These are phyloP conservation scores for Glarea lozoyensis DNA, from an alignment of 495 filamentous ascomycete species.

Conservation along the genomic window DNA sequence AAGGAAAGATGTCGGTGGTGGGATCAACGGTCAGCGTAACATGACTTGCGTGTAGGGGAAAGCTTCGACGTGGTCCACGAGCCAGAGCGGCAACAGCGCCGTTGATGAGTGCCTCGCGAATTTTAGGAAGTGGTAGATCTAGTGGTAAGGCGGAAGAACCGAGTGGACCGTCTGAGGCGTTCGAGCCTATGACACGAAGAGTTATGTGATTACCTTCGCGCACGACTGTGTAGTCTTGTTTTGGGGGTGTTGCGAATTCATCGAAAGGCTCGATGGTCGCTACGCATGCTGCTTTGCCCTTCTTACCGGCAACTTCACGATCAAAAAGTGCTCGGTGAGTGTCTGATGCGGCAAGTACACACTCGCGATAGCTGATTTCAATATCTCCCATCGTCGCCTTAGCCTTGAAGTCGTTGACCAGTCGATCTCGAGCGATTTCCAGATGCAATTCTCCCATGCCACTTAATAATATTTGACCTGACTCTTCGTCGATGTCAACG, in stretches of 20 bases:
- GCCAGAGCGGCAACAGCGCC: constrained; percentile 79
- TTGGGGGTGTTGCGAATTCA: constrained; percentile 19
- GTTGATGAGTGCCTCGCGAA: constrained; percentile 61
- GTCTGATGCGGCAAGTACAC: constrained; percentile 42
- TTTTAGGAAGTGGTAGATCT: constrained; percentile 42
- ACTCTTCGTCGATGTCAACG: constrained; percentile 76
- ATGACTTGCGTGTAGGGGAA: constrained; percentile 63
- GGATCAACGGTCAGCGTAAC: constrained; percentile 63
- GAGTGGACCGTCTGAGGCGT: constrained; percentile 23
- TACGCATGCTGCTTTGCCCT: constrained; percentile 66
- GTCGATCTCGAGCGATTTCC: constrained; percentile 82
- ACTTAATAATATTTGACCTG: constrained; percentile 83
- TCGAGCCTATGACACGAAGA: constrained; percentile 31
- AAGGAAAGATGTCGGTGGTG: constrained; percentile 52
- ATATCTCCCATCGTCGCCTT: constrained; percentile 89
- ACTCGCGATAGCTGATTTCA: constrained; percentile 91
- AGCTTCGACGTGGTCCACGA: constrained; percentile 68
- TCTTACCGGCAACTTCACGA: constrained; percentile 68
- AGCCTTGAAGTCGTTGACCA: constrained; percentile 81
- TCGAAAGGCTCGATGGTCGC: constrained; percentile 54
- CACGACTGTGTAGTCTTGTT: constrained; percentile 24
- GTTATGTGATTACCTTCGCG: constrained; percentile 54
- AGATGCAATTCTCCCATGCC: constrained; percentile 99
- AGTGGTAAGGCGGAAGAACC: constrained; percentile 40
- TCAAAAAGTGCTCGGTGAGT: constrained; percentile 59